A percentile compares a stretch with the other conserved stretches of the same genome.
Evolutionary conservation across 768 basidiomycete species (phyloP).

Genomic region (Plicaturopsis crispa): DNA sequence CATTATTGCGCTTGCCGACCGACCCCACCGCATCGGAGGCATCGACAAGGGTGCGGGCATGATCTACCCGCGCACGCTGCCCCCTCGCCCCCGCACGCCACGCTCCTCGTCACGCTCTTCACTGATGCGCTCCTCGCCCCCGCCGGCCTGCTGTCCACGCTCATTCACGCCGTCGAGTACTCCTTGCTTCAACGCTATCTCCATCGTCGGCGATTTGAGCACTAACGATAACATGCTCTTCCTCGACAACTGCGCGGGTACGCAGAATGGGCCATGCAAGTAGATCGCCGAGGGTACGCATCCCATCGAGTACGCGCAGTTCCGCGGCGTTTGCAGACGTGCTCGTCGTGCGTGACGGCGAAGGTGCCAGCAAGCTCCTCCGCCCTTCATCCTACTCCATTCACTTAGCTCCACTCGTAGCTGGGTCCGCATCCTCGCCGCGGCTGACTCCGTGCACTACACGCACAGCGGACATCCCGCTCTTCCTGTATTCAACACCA

Average conservation of each 20-base stretch:
- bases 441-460: slow-evolving; percentile 85
- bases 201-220: slow-evolving; percentile 96
- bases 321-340: slow-evolving; percentile 87
- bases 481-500: no score
- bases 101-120: slow-evolving; percentile 87
- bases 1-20: slow-evolving; percentile 62
- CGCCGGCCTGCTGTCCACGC: slow-evolving; percentile 73
- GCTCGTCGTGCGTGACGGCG: slow-evolving; percentile 94
- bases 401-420: slow-evolving; percentile 29
- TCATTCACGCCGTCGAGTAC: slow-evolving; percentile 88
- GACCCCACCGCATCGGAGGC: slow-evolving; percentile 77
- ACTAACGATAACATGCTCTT: slow-evolving; percentile 93
- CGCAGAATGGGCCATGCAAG: no score
- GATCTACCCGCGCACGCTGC: slow-evolving; percentile 95
- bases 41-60: slow-evolving; percentile 99
- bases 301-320: no score
- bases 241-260: slow-evolving; percentile 90
- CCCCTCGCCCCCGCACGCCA: no score
- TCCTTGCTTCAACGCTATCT: slow-evolving; percentile 97
- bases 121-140: slow-evolving; percentile 87
- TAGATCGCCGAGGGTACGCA: slow-evolving; percentile 71
- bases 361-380: slow-evolving; percentile 92
- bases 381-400: slow-evolving; percentile 1
- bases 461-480: no score
- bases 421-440: slow-evolving; percentile 95